Conservation (phyloP, 2,329 filamentous ascomycete genomes). For the Ophiostoma australiae region DNA sequence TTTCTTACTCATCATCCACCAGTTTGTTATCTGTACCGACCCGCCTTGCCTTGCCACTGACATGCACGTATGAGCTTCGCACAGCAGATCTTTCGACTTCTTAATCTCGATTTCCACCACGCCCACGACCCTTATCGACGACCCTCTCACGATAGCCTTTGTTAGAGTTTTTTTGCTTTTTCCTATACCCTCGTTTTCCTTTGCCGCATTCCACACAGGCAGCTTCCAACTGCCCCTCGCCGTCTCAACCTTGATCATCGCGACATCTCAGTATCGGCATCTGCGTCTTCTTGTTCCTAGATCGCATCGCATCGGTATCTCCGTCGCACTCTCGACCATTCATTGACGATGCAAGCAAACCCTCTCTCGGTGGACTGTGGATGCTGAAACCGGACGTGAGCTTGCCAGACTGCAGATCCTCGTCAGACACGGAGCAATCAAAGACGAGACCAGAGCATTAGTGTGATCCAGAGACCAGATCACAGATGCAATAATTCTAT, state of each 20-base stretch:
- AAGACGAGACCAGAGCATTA: not conserved
- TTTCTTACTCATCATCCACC: slow-evolving; percentile 2
- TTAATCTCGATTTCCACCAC: not conserved
- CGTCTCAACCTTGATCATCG: not conserved
- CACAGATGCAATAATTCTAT: not conserved
- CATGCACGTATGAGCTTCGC: not conserved
- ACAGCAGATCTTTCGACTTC: slow-evolving; percentile 2
- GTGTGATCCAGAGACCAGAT: not conserved
- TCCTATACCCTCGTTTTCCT: not conserved
- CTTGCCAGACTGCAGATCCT: not conserved
- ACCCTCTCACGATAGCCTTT: not conserved
- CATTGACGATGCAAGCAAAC: slow-evolving; percentile 15
- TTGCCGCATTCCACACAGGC: not conserved
- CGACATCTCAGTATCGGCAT: not conserved
- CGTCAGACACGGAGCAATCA: not conserved
- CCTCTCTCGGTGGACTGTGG: slow-evolving; percentile 6
- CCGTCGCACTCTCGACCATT: not conserved
- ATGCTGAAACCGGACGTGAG: not conserved
- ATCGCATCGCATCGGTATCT: not conserved
- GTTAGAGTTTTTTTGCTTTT: not conserved
- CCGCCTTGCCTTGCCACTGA: slow-evolving; percentile 4
- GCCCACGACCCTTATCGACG: not conserved
- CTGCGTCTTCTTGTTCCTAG: not conserved
- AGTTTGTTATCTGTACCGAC: not conserved
- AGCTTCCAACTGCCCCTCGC: not conserved